Conservation (phyloP, 2,329 filamentous ascomycete species). For the Sarocladiaceae sp. region DNA sequence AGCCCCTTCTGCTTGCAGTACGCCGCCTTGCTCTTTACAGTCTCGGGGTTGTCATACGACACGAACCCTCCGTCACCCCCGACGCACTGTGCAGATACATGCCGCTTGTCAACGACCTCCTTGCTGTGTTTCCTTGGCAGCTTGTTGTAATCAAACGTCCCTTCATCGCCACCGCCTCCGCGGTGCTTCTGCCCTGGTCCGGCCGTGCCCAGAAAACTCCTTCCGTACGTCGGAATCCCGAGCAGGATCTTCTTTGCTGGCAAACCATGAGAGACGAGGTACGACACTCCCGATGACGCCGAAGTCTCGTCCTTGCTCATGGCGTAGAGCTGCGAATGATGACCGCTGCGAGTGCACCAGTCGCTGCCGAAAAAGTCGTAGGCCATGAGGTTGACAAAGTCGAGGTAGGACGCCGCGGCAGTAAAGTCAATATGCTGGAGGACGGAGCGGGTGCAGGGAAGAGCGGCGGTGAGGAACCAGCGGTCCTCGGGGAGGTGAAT, state of each 20-base stretch:
- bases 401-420: constrained; percentile 57
- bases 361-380: constrained; percentile 68
- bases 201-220: constrained; percentile 62
- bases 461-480: constrained; percentile 65
- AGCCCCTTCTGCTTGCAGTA: constrained; percentile 67
- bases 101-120: constrained; percentile 61
- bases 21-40: constrained; percentile 66
- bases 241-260: constrained; percentile 66
- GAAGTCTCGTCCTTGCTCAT: constrained; percentile 56
- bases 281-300: constrained; percentile 59
- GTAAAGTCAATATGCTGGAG: constrained; percentile 64
- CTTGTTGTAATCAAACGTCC: constrained; percentile 67
- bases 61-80: constrained; percentile 72
- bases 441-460: constrained; percentile 61
- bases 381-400: constrained; percentile 72
- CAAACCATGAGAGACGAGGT: constrained; percentile 60
- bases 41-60: constrained; percentile 72
- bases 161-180: constrained; percentile 55
- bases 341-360: constrained; percentile 62
- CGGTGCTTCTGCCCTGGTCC: constrained; percentile 58
- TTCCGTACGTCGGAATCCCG: constrained; percentile 69
- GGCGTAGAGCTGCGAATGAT: constrained; percentile 70
- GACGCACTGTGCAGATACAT: constrained; percentile 64
- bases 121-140: constrained; percentile 56
- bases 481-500: constrained; percentile 60